Conservation (phyloP, 768 basidiomycete species). For the Mycena venus region DNA sequence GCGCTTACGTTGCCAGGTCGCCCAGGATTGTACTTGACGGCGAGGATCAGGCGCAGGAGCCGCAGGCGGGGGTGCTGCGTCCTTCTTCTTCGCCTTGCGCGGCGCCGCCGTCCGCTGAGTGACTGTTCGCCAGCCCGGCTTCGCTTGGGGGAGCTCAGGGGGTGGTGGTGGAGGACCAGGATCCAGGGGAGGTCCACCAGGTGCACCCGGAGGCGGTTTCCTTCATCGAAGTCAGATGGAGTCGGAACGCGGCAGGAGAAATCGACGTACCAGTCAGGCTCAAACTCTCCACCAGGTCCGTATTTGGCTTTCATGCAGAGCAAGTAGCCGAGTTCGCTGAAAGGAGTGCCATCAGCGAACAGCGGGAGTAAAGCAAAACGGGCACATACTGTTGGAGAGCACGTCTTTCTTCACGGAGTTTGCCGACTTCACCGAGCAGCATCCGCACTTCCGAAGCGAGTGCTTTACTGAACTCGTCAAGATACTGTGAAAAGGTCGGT, state of each 20-base stretch:
- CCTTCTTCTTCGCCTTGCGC: constrained; percentile 63
- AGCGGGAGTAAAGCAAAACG: not conserved
- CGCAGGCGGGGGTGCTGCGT: constrained; percentile 49
- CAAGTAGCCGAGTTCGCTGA: constrained; percentile 82
- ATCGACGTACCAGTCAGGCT: constrained; percentile 76
- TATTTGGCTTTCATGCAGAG: constrained; percentile 81
- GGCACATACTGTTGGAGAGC: constrained; percentile 80
- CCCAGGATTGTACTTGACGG: constrained; percentile 66
- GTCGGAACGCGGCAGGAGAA: not conserved
- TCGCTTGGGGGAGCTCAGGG: constrained; percentile 59
- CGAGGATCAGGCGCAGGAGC: constrained; percentile 56
- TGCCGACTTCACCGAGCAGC: constrained; percentile 87
- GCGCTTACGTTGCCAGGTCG: constrained; percentile 72
- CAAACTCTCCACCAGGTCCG: constrained; percentile 88
- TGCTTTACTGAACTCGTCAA: constrained; percentile 90
- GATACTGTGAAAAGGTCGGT: constrained; percentile 63
- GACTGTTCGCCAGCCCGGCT: constrained; percentile 77
- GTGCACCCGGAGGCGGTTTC: constrained; percentile 62
- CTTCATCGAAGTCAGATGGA: constrained; percentile 38
- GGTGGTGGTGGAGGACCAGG: constrained; percentile 52
- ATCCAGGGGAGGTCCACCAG: constrained; percentile 58
- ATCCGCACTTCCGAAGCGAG: constrained; percentile 87
- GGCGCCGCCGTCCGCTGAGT: constrained; percentile 41
- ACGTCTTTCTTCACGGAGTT: constrained; percentile 83
- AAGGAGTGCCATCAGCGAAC: not conserved